These are phyloP conservation scores for Ramalina peruviana DNA, from an alignment of 495 filamentous ascomycete genomes.

Conservation along the genomic window DNA sequence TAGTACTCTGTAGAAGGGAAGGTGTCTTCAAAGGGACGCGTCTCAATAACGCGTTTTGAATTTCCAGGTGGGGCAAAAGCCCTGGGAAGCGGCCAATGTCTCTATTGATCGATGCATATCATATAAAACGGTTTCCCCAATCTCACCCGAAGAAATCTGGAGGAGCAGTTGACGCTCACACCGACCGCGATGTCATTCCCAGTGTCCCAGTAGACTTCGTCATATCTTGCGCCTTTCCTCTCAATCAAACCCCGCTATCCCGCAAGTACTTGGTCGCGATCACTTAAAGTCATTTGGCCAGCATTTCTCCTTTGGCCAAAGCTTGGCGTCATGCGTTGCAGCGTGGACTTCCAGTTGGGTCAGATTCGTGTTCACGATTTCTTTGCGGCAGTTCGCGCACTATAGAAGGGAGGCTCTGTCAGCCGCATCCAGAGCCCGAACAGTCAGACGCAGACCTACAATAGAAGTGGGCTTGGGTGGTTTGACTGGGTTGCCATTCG, in stretches of 20 bases:
- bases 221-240: no score
- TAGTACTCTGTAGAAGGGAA: background rate
- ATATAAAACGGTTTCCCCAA: background rate
- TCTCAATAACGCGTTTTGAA: background rate
- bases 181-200: no score
- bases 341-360: slow-evolving; percentile 25
- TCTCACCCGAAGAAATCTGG: no score
- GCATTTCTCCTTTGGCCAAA: slow-evolving; percentile 31
- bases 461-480: slow-evolving; percentile 24
- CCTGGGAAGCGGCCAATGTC: background rate
- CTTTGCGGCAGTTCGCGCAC: slow-evolving; percentile 25
- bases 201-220: no score
- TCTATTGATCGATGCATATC: background rate
- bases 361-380: slow-evolving; percentile 24
- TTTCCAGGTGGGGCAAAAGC: background rate
- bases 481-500: slow-evolving; percentile 27
- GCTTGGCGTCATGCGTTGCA: slow-evolving; percentile 22
- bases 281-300: slow-evolving; percentile 21
- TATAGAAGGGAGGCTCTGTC: background rate
- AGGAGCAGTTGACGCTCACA: no score
- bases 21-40: background rate
- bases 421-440: background rate
- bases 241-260: no score
- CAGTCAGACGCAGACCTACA: slow-evolving; percentile 10
- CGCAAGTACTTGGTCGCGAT: no score